These are phyloP conservation scores for Macrolepiota fuliginosa DNA, from an alignment of 768 basidiomycete genomes.

Conservation along the genomic window DNA sequence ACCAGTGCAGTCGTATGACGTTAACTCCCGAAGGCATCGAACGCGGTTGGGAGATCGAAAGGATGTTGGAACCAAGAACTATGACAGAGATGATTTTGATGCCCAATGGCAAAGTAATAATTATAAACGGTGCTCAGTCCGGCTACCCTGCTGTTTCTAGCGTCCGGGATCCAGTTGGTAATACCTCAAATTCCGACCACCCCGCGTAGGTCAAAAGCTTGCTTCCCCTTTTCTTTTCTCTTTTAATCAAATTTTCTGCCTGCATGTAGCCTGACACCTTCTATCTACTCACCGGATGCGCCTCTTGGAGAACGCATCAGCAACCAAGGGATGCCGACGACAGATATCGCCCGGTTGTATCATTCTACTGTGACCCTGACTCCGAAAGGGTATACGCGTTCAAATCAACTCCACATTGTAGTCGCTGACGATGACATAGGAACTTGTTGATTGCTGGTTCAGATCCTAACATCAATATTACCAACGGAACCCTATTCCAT, in stretches of 20 bases:
- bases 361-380: constrained; percentile 60
- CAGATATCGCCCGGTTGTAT: constrained; percentile 53
- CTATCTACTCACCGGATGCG: constrained; percentile 45
- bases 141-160: constrained; percentile 39
- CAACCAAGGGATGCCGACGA: constrained; percentile 42
- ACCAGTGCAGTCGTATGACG: constrained; percentile 40
- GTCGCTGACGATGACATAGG: constrained; percentile 9
- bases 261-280: constrained; percentile 32
- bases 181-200: constrained; percentile 28
- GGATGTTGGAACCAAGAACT: constrained; percentile 37
- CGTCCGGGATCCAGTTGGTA: constrained; percentile 26
- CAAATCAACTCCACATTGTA: neutral
- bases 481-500: constrained; percentile 25
- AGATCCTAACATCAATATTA: constrained; percentile 38
- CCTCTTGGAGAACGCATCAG: constrained; percentile 44
- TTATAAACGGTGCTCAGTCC: constrained; percentile 41
- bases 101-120: constrained; percentile 41
- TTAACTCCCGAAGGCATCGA: constrained; percentile 40
- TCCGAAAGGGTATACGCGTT: constrained; percentile 42
- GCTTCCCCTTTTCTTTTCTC: neutral
- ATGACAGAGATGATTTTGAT: constrained; percentile 39
- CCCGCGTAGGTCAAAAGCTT: constrained; percentile 23
- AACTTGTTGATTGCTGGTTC: constrained; percentile 38
- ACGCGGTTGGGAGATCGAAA: constrained; percentile 43
- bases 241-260: neutral